Percentiles rank a stretch among this genome's conserved stretches.
Conservation (phyloP, 257 asterid genomes). For the Scutellaria minor region DNA sequence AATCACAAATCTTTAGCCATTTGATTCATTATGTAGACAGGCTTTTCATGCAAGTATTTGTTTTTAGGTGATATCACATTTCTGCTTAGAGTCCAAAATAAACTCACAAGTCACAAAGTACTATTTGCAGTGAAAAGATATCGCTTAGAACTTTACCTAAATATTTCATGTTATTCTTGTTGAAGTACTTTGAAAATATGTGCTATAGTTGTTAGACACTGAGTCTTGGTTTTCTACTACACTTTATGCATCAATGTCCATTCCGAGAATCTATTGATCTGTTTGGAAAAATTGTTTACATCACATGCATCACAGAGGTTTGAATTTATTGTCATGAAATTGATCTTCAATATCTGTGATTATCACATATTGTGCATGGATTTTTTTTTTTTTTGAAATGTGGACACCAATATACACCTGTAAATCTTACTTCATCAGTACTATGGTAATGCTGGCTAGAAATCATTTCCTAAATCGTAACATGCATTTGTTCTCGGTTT, state of each 20-base stretch:
- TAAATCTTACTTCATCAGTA: no score
- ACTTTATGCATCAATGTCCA: background rate
- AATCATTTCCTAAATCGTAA: constrained; percentile 16
- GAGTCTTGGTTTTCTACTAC: background rate
- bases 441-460: background rate
- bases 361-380: background rate
- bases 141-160: background rate
- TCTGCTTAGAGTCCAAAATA: background rate
- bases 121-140: background rate
- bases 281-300: background rate
- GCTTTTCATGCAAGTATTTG: background rate
- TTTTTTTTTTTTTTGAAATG: no score
- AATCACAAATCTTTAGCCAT: background rate
- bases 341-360: background rate
- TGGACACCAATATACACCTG: no score
- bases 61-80: no score
- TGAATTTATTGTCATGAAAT: background rate
- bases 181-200: background rate
- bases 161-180: background rate
- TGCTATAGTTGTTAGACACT: no score
- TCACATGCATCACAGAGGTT: background rate
- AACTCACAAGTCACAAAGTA: no score
- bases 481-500: constrained; percentile 33
- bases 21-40: background rate
- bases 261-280: background rate